Percentiles rank a stretch among this genome's conserved stretches.
phyloP scores from a whole-genome alignment of 306 rosid species.

The Carpinus fangiana region DNA sequence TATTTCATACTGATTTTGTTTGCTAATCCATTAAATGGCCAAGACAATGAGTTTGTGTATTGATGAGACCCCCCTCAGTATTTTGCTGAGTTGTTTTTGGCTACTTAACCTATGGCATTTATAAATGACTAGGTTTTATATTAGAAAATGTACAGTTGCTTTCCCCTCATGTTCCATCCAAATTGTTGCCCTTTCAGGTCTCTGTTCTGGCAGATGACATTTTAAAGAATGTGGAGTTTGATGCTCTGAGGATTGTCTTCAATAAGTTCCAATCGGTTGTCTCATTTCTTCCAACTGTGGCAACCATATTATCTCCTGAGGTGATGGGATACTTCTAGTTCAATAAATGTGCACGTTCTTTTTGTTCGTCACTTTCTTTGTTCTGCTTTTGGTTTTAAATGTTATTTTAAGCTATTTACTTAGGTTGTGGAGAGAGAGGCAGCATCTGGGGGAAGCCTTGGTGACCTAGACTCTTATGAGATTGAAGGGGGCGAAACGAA shows the following conservation, averaged over 20 bases:
- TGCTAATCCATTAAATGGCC: not conserved
- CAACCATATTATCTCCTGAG: slow-evolving; percentile 92
- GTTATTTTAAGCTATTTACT: slow-evolving; percentile 17
- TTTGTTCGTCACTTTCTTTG: not conserved
- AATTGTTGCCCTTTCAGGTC: slow-evolving; percentile 56
- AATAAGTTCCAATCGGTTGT: slow-evolving; percentile 90
- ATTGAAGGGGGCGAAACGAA: slow-evolving; percentile 97
- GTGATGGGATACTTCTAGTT: slow-evolving; percentile 35
- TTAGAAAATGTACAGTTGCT: not conserved
- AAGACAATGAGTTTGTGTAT: not conserved
- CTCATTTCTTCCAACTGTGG: slow-evolving; percentile 65
- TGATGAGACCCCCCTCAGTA: not conserved
- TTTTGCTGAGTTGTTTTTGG: not conserved
- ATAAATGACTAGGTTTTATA: not conserved
- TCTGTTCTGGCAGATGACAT: slow-evolving; percentile 93
- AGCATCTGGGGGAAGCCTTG: slow-evolving; percentile 84
- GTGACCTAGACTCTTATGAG: slow-evolving; percentile 87
- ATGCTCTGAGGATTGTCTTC: slow-evolving; percentile 78
- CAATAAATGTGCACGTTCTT: not conserved
- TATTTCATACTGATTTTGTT: not conserved
- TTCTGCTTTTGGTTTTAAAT: slow-evolving; percentile 14
- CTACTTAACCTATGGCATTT: not conserved
- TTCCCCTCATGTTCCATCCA: slow-evolving; percentile 15
- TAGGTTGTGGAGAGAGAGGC: slow-evolving; percentile 83
- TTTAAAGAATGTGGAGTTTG: slow-evolving; percentile 89